Evolutionary conservation across 306 rosid genomes (phyloP), one percentile per base, ranked within the genome.

Genomic region (Dryas alaskensis): DNA sequence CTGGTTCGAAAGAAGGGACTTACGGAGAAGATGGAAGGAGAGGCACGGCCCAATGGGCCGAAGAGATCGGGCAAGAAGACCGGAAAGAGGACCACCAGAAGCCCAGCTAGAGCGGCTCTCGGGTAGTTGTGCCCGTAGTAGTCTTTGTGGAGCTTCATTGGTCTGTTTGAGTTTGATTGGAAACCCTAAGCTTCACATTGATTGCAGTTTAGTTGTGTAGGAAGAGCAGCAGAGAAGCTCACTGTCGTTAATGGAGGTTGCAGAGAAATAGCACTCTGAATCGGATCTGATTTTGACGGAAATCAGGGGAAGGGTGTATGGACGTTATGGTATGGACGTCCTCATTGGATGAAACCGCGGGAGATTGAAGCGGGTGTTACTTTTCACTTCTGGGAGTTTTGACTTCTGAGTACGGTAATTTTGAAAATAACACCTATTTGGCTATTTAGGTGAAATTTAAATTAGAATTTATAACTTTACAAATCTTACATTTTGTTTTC

Each of bases 1-100:
- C 5, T 7, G 47, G 54, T 49, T 52, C 22, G 19, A 67, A 4
- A 11, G 22, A 31, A 40, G 46, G 64, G 71, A 66, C 86, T 74
- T 77, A 94, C 99, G 68, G 85, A 82, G 76, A 82, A 88, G 37
- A 82, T 55, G 75, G 92, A 87, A 78, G 91, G 87, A 39, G 80
- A 80, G 37, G 86, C 92, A 79, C 85, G 76, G 67, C 79, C 81
- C 54, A 89, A 78, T 53, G 98, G 97, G 47, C 72, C 72, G 78
- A 89, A 90, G 49, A 94, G 89, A 68, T 68, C 50, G 68, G 96
- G 92, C 57, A 73, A 79, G 69, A 92, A 75, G 76, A 78, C 59
- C 1, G 97, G 96, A 49, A 82, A 88, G 10, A 89, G 73, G 49
- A 77, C 61, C 81, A 78, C 80, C 70, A 76, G 71, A 47, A 79